These are phyloP conservation scores for Solanum verrucosum DNA, from an alignment of 257 asterid species.

Conservation along the genomic window DNA sequence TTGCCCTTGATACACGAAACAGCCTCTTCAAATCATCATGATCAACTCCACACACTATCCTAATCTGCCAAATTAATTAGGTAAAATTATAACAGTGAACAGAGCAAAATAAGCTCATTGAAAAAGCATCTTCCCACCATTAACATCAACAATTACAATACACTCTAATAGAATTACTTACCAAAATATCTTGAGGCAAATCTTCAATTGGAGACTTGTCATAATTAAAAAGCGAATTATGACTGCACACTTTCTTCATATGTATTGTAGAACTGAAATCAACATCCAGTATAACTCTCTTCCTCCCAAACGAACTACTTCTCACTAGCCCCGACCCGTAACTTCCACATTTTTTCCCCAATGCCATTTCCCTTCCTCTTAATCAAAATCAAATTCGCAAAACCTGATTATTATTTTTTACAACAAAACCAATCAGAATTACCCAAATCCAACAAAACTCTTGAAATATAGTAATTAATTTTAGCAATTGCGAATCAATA, in stretches of 20 bases:
- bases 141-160: neutral
- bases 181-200: slow-evolving; percentile 19
- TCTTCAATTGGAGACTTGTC: slow-evolving; percentile 15
- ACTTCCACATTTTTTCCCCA: slow-evolving; percentile 15
- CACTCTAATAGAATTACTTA: neutral
- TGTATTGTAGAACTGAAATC: slow-evolving; percentile 1
- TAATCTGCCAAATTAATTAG: slow-evolving; percentile 29
- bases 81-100: neutral
- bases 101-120: neutral
- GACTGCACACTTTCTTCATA: slow-evolving; percentile 33
- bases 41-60: slow-evolving; percentile 63
- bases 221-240: slow-evolving; percentile 14
- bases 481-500: neutral
- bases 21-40: slow-evolving; percentile 76
- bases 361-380: slow-evolving; percentile 11
- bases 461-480: neutral
- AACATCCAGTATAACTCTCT: slow-evolving; percentile 34
- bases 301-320: slow-evolving; percentile 57
- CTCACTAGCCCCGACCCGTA: slow-evolving; percentile 41
- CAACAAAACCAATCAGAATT: neutral
- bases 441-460: neutral
- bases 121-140: neutral
- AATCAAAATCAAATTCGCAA: neutral
- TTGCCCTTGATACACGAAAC: slow-evolving; percentile 40
- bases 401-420: slow-evolving; percentile 10